Percentiles rank a stretch among this genome's conserved stretches.
These are phyloP conservation scores for Pneumocystis murina DNA, from an alignment of 1,139 yeast species.

Conservation along the genomic window DNA sequence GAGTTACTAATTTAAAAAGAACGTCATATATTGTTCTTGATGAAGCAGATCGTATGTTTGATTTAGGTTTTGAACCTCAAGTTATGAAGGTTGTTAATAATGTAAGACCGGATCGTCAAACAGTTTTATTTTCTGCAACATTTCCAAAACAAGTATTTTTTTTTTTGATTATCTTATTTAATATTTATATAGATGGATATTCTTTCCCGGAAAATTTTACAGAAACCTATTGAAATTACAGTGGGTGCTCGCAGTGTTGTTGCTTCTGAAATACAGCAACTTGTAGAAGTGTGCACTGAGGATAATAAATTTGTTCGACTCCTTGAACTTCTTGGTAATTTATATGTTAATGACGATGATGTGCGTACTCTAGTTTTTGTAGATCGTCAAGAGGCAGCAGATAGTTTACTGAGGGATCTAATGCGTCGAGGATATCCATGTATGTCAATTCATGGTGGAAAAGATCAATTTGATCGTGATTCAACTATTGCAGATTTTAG, in stretches of 20 bases:
- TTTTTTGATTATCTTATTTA: not conserved
- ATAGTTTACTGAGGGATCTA: slow-evolving; percentile 45
- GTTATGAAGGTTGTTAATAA: slow-evolving; percentile 66
- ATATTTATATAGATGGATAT: slow-evolving; percentile 42
- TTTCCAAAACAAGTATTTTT: slow-evolving; percentile 39
- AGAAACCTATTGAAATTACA: slow-evolving; percentile 55
- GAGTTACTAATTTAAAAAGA: slow-evolving; percentile 52
- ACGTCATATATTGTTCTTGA: slow-evolving; percentile 77
- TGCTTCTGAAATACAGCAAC: slow-evolving; percentile 65
- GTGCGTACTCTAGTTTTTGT: slow-evolving; percentile 67
- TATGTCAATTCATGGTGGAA: slow-evolving; percentile 79
- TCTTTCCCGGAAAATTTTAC: slow-evolving; percentile 50
- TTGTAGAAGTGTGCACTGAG: slow-evolving; percentile 43
- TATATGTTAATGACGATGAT: slow-evolving; percentile 24
- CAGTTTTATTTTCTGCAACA: slow-evolving; percentile 90
- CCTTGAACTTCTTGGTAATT: slow-evolving; percentile 38
- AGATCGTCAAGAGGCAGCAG: slow-evolving; percentile 74
- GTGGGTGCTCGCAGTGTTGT: slow-evolving; percentile 78
- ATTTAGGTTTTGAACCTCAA: slow-evolving; percentile 96
- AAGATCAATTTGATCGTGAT: slow-evolving; percentile 73
- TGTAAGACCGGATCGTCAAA: slow-evolving; percentile 75
- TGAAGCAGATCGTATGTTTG: slow-evolving; percentile 96
- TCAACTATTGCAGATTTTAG: slow-evolving; percentile 62
- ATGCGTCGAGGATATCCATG: slow-evolving; percentile 43
- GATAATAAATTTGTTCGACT: slow-evolving; percentile 41